A percentile compares a stretch with the other conserved stretches of the same genome.
Conservation (phyloP, 768 basidiomycete genomes). For the Phlebiopsis gigantea region DNA sequence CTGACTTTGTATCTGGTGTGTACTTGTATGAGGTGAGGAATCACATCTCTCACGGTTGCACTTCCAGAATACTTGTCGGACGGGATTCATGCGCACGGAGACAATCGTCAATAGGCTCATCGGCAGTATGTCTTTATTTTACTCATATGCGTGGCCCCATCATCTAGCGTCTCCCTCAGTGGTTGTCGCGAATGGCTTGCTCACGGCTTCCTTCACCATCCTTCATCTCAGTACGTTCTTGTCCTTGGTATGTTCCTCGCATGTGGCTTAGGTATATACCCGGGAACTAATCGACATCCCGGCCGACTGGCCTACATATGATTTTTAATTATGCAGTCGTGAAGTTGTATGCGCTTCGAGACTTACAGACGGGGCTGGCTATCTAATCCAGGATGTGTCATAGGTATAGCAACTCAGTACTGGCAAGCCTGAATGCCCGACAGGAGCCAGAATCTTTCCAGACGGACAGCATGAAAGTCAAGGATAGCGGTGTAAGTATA, state of each 20-base stretch:
- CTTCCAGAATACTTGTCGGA: slow-evolving; percentile 6
- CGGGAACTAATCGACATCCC: too few relatives aligned
- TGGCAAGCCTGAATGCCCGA: background rate
- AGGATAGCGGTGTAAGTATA: background rate
- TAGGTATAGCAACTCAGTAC: background rate
- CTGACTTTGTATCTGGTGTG: slow-evolving; percentile 8
- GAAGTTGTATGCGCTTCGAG: background rate
- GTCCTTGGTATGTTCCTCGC: background rate
- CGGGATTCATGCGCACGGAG: slow-evolving; percentile 12
- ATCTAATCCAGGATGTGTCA: background rate
- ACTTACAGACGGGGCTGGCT: background rate
- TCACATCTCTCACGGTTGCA: too few relatives aligned
- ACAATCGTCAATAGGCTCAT: slow-evolving; percentile 13
- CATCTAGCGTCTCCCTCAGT: background rate
- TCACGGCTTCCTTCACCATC: slow-evolving; percentile 1
- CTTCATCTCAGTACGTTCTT: background rate
- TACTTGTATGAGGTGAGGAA: too few relatives aligned
- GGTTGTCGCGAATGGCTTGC: background rate
- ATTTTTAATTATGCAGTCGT: slow-evolving; percentile 1
- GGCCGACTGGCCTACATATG: background rate
- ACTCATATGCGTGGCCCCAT: too few relatives aligned
- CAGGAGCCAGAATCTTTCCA: background rate
- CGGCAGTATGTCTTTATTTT: slow-evolving; percentile 4
- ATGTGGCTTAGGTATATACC: background rate
- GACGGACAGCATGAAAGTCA: background rate